phyloP scores from a whole-genome alignment of 1,284 basidiomycete genomes.

The Sanghuangporus sanghuang region DNA sequence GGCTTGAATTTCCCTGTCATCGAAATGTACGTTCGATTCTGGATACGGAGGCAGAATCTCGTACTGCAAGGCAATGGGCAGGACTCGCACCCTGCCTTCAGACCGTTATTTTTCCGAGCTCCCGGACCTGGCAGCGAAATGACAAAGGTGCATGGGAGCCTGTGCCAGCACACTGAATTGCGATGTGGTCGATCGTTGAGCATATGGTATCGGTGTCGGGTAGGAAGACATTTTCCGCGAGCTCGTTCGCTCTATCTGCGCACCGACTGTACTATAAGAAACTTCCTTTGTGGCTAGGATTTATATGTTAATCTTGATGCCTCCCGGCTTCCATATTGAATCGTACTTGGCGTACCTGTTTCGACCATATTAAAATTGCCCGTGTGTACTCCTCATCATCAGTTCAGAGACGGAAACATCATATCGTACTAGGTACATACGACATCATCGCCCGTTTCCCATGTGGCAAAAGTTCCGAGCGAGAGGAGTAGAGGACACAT shows the following conservation, averaged over 20 bases:
- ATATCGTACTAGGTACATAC: too few species aligned
- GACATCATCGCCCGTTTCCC: not conserved
- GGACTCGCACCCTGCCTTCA: slow-evolving; percentile 11
- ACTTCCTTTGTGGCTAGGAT: not conserved
- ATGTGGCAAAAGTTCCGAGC: not conserved
- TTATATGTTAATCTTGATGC: not conserved
- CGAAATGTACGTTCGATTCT: slow-evolving; percentile 12
- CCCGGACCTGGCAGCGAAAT: slow-evolving; percentile 8
- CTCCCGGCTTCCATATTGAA: not conserved
- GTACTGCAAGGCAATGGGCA: slow-evolving; percentile 8
- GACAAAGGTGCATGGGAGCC: slow-evolving; percentile 5
- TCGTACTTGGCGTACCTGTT: not conserved
- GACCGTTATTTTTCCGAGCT: slow-evolving; percentile 13
- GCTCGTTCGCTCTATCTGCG: not conserved
- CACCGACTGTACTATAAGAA: not conserved
- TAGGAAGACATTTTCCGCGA: not conserved
- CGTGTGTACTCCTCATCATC: too few species aligned
- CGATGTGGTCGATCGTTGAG: not conserved
- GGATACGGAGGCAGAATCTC: not conserved
- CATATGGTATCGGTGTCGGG: not conserved
- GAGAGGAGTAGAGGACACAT: not conserved
- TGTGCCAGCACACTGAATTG: not conserved
- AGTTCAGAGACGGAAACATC: too few species aligned
- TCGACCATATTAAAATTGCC: not conserved
- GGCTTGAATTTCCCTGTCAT: slow-evolving; percentile 16